Conservation (phyloP, 805 yeast species). For the Metschnikowia colocasiae region DNA sequence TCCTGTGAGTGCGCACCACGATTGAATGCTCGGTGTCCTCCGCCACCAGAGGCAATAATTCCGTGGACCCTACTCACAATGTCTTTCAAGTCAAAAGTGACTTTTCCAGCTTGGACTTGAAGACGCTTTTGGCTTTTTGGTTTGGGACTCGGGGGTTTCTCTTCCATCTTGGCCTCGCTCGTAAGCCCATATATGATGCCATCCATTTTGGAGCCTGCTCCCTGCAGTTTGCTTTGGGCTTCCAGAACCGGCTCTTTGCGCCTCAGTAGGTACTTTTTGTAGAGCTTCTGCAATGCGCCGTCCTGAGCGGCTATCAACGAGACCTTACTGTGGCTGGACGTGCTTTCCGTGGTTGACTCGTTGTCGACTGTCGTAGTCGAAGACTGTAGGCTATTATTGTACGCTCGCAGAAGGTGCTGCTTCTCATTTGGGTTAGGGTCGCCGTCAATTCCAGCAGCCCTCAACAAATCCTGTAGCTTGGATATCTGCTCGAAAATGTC, state of each 20-base stretch:
- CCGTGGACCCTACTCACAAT: conserved; percentile 33
- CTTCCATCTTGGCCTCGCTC: conserved; percentile 20
- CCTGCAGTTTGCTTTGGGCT: neutral
- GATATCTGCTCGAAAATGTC: conserved; percentile 16
- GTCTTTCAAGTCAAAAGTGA: conserved; percentile 18
- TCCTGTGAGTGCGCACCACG: conserved; percentile 14
- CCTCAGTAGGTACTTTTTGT: conserved; percentile 1
- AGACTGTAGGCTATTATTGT: neutral
- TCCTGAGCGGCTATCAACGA: neutral
- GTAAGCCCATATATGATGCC: conserved; percentile 23
- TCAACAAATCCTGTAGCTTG: neutral
- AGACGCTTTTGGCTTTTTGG: neutral
- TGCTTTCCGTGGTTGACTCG: neutral
- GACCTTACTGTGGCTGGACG: neutral
- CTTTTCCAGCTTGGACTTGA: neutral
- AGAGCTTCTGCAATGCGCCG: neutral
- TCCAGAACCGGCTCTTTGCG: neutral
- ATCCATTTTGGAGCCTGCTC: conserved; percentile 5
- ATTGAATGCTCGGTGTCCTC: conserved; percentile 1
- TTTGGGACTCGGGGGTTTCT: neutral
- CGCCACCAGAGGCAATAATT: conserved; percentile 9
- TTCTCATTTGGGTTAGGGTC: neutral
- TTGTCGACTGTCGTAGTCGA: neutral
- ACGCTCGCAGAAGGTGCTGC: neutral
- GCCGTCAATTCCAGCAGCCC: neutral